Conservation (phyloP, 1,284 basidiomycete species). For the Ceratobasidium sp. region DNA sequence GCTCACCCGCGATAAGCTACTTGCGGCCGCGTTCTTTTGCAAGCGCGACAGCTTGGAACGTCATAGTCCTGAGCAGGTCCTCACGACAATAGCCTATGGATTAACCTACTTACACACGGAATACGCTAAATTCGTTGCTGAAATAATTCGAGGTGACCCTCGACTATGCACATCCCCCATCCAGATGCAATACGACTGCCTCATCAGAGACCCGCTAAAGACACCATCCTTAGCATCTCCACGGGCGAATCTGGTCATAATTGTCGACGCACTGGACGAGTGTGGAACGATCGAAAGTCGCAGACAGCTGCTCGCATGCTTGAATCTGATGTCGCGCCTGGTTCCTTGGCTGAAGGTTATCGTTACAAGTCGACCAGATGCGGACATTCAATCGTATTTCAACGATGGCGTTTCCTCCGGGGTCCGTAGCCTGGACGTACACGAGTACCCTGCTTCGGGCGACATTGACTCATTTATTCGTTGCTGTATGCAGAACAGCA, state of each 20-base stretch:
- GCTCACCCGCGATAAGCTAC: background rate
- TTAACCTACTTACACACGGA: background rate
- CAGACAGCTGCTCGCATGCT: background rate
- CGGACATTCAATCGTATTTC: conserved; percentile 4
- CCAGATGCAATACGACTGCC: background rate
- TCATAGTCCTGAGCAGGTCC: background rate
- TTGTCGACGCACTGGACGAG: conserved; percentile 43
- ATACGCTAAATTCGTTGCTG: background rate
- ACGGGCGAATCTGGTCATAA: background rate
- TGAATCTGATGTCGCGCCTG: background rate
- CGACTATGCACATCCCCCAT: background rate
- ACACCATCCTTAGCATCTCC: background rate
- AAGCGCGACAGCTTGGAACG: conserved; percentile 5
- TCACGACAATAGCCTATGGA: background rate
- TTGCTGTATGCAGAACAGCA: background rate
- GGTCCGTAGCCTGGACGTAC: background rate
- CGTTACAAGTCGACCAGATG: conserved; percentile 39
- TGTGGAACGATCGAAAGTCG: conserved; percentile 2
- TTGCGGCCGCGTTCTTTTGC: conserved; percentile 8
- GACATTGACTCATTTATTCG: background rate
- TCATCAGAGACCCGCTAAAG: background rate
- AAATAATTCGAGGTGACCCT: background rate
- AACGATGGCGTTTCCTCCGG: background rate
- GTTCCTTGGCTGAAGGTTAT: conserved; percentile 14
- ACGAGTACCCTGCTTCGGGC: background rate